phyloP scores from a whole-genome alignment of 192 early-diverging fungal genomes.

The Rhizophagus clarus region DNA sequence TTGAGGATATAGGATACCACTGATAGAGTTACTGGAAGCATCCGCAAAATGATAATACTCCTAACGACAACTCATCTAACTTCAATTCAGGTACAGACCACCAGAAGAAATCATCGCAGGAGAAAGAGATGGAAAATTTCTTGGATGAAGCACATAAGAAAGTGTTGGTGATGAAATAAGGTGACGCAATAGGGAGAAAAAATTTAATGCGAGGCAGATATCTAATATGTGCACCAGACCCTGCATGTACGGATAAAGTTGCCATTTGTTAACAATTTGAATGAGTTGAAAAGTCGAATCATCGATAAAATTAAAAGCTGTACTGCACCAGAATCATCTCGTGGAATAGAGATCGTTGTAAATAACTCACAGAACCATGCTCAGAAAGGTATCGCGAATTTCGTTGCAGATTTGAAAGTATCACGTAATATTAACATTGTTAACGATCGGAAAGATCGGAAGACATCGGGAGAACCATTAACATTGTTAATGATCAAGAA shows the following conservation, averaged over 20 bases:
- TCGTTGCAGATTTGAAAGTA: conserved; percentile 3
- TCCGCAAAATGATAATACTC: not conserved
- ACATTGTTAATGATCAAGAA: conserved; percentile 5
- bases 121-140: conserved; percentile 13
- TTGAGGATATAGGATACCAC: not conserved
- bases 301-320: too few relatives aligned
- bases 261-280: not conserved
- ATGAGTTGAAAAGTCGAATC: not conserved
- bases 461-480: too few relatives aligned
- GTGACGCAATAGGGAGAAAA: not conserved
- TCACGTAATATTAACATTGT: conserved; percentile 20
- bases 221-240: not conserved
- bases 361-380: not conserved
- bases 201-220: not conserved
- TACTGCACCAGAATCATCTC: too few relatives aligned
- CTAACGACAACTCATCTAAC: not conserved
- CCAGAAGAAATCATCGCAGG: not conserved
- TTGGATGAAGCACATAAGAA: conserved; percentile 3
- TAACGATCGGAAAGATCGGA: not conserved
- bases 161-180: conserved; percentile 11
- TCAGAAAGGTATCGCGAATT: not conserved
- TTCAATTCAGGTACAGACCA: not conserved
- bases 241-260: not conserved
- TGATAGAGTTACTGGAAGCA: conserved; percentile 10
- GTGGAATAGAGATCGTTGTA: not conserved